Conservation (phyloP, 2,329 filamentous ascomycete genomes). For the Colletotrichum sansevieriae region DNA sequence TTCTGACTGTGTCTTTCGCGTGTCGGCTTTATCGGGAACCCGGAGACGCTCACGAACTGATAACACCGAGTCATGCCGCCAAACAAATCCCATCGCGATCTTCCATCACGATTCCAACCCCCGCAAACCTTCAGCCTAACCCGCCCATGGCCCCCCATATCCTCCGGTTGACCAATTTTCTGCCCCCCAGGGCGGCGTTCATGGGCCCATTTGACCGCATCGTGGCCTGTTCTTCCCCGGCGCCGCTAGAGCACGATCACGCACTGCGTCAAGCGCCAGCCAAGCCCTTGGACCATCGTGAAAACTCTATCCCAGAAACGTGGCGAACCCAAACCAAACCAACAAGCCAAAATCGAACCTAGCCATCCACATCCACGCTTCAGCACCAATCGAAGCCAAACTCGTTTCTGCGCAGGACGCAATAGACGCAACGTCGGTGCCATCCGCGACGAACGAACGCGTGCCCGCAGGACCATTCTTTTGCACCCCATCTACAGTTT, state of each 20-base stretch:
- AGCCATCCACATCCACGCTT: neutral
- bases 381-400: neutral
- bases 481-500: conserved; percentile 18
- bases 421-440: conserved; percentile 25
- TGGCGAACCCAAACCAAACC: conserved; percentile 20
- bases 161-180: neutral
- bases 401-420: neutral
- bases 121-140: conserved; percentile 21
- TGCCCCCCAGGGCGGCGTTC: conserved; percentile 1
- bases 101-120: conserved; percentile 3
- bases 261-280: conserved; percentile 1
- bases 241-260: neutral
- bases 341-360: neutral
- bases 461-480: conserved; percentile 12
- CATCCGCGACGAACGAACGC: conserved; percentile 40
- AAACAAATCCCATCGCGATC: conserved; percentile 11
- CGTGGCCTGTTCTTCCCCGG: conserved; percentile 9
- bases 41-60: conserved; percentile 19
- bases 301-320: conserved; percentile 21
- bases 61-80: conserved; percentile 22
- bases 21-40: conserved; percentile 14
- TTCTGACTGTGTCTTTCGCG: neutral
- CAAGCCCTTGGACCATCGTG: conserved; percentile 12
- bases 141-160: neutral
- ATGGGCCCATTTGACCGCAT: conserved; percentile 8